phyloP scores from a whole-genome alignment of 306 rosid species.

The Canavalia gladiata region DNA sequence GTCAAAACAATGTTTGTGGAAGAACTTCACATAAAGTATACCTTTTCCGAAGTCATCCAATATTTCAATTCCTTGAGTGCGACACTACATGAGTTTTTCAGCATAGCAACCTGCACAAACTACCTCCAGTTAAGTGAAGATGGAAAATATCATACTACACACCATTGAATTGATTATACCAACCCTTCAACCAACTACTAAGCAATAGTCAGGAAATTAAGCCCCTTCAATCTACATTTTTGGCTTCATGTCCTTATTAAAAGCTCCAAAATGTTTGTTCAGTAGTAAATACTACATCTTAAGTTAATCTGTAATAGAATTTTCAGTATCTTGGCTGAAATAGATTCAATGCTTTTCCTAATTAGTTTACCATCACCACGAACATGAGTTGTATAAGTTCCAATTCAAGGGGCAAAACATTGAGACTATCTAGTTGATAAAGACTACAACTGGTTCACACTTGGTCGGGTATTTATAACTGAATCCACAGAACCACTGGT shows the following conservation, averaged over 20 bases:
- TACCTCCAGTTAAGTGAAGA: slow-evolving; percentile 41
- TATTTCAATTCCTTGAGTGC: slow-evolving; percentile 68
- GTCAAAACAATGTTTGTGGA: slow-evolving; percentile 29
- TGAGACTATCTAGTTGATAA: slow-evolving; percentile 6
- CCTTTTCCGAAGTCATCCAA: slow-evolving; percentile 94
- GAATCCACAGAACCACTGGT: slow-evolving; percentile 14
- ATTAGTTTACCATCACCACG: slow-evolving; percentile 4
- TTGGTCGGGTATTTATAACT: slow-evolving; percentile 3
- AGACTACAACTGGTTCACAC: slow-evolving; percentile 17
- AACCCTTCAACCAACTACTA: slow-evolving; percentile 24
- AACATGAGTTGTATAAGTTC: slow-evolving; percentile 3
- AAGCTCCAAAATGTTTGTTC: slow-evolving; percentile 18
- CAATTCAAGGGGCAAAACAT: neutral
- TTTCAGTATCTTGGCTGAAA: slow-evolving; percentile 28
- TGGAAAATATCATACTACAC: slow-evolving; percentile 32
- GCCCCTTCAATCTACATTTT: slow-evolving; percentile 22
- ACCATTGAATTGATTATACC: slow-evolving; percentile 15
- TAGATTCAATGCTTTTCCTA: slow-evolving; percentile 19
- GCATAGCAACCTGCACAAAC: slow-evolving; percentile 72
- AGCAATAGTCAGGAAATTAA: slow-evolving; percentile 3
- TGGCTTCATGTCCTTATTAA: slow-evolving; percentile 9
- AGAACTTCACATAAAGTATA: slow-evolving; percentile 45
- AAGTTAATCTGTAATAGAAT: slow-evolving; percentile 14
- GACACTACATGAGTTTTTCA: slow-evolving; percentile 67
- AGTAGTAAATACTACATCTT: neutral